Base-by-base conservation (phyloP, 805 yeast genomes). In the Jamesozyma piceae region DNA sequence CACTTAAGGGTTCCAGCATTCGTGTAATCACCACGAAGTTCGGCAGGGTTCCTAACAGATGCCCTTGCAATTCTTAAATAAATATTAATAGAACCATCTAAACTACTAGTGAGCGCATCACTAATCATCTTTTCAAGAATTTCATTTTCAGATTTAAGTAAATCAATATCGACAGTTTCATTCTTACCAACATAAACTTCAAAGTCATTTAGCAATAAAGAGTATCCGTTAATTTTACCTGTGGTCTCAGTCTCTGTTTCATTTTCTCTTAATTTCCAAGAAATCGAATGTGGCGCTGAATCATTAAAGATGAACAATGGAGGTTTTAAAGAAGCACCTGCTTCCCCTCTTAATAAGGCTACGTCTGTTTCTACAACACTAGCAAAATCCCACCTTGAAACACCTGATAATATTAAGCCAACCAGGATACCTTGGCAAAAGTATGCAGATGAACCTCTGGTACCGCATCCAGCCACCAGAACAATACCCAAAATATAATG, bases 381-480 rank as follows among this genome's bases (percentile, higher is more conserved):
- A 2, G 94, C 97, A 54, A 83, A 79, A 43, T 92, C 97, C 98
- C 98, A 90, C 43, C 94, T 68, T 0, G 94, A 77, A 1, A 86
- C 78, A 0, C 98, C 98, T 19, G 89, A 82, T 5, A 88, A 68
- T 39, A 83, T 71, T 36, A 90, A 66, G 0, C 97, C 98, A 0
- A 86, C 58, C 20, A 90, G 65, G 1, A 90, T 73, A 2, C 97
- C 97, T 58, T 89, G 96, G 55, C 85, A 82, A 8, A 82, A 52
- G 50, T 82, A 68, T 0, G 89, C 88, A 0, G 84, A 69, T 33
- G 74, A 57, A 0, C 92, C 89, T 49, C 77, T 68, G 0, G 90
- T 83, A 2, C 79, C 72, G 34, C 95, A 85, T 0, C 95, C 97
- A 0, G 95, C 95, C 2, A 89, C 68, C 26, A 89, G 66, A 0